Percentiles rank a stretch among this genome's conserved stretches.
phyloP scores from a whole-genome alignment of 108 stramenopile genomes.

The Thalassiosira profunda region DNA sequence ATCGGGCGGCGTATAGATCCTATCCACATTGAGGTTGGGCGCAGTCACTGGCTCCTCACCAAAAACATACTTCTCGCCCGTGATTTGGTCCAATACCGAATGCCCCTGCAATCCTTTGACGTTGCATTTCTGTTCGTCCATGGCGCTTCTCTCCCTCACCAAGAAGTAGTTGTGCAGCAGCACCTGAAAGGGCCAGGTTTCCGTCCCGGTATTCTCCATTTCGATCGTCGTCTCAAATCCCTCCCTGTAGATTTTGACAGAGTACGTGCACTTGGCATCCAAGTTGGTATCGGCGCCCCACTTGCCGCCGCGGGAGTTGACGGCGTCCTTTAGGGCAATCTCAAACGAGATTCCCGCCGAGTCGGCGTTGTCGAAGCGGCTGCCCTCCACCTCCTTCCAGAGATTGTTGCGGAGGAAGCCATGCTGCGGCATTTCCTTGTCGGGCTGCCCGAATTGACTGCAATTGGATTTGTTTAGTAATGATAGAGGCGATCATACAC shows the following conservation, averaged over 20 bases:
- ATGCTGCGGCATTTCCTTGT: constrained; percentile 81
- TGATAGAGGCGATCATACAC: no score
- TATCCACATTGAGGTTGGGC: constrained; percentile 44
- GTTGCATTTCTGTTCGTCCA: constrained; percentile 57
- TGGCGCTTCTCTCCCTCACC: constrained; percentile 60
- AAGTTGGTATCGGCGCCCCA: constrained; percentile 53
- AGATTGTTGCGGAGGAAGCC: constrained; percentile 77
- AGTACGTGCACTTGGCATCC: constrained; percentile 41
- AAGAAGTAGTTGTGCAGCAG: constrained; percentile 78
- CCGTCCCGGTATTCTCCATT: constrained; percentile 63
- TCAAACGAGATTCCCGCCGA: constrained; percentile 58
- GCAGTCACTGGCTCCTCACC: constrained; percentile 58
- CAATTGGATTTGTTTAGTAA: no score
- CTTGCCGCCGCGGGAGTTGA: constrained; percentile 60
- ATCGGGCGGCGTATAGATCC: constrained; percentile 64
- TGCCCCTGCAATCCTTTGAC: constrained; percentile 72
- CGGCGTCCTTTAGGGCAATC: constrained; percentile 64
- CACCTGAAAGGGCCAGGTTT: constrained; percentile 68
- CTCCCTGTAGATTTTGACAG: constrained; percentile 50
- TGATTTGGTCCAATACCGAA: constrained; percentile 60
- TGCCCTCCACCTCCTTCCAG: constrained; percentile 56
- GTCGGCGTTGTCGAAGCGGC: constrained; percentile 37
- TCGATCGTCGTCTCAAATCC: constrained; percentile 62
- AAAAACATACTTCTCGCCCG: constrained; percentile 42
- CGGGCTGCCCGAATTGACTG: constrained; percentile 83